Conservation (phyloP, 306 rosid genomes). For the Aeschynomene evenia region DNA sequence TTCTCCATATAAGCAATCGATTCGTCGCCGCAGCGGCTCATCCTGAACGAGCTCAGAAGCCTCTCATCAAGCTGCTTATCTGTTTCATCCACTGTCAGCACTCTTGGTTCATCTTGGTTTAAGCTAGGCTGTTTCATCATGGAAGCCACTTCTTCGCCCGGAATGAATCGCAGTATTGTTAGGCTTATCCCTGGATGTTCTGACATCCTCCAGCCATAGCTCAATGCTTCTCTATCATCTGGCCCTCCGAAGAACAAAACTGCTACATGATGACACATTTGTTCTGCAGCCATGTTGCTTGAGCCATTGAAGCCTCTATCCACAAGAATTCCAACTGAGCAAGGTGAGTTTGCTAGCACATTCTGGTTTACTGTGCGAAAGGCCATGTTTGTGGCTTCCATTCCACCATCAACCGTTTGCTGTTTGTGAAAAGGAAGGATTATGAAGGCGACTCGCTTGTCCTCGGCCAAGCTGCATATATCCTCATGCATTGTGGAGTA, state of each 20-base stretch:
- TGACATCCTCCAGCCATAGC: constrained; percentile 78
- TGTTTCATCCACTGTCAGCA: constrained; percentile 33
- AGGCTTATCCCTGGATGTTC: constrained; percentile 60
- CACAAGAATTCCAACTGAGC: constrained; percentile 84
- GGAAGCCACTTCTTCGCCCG: constrained; percentile 35
- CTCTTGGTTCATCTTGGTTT: neutral
- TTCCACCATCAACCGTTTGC: constrained; percentile 82
- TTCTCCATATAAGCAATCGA: constrained; percentile 52
- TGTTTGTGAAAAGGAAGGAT: constrained; percentile 87
- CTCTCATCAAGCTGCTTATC: constrained; percentile 59
- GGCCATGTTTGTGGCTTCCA: constrained; percentile 70
- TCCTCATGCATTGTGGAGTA: constrained; percentile 93
- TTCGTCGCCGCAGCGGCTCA: constrained; percentile 23
- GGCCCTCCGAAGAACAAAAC: constrained; percentile 82
- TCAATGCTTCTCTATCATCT: constrained; percentile 81
- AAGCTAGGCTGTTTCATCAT: neutral
- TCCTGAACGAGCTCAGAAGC: constrained; percentile 44
- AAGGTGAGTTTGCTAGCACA: constrained; percentile 63
- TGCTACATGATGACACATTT: constrained; percentile 47
- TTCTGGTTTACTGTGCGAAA: constrained; percentile 65
- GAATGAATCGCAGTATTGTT: constrained; percentile 55
- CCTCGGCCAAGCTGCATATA: constrained; percentile 72
- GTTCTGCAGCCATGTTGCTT: constrained; percentile 41
- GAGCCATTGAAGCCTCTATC: constrained; percentile 68
- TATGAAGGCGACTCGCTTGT: constrained; percentile 72